Evolutionary conservation across 345 rosid species (phyloP).

Genomic region (Moricandia arvensis): DNA sequence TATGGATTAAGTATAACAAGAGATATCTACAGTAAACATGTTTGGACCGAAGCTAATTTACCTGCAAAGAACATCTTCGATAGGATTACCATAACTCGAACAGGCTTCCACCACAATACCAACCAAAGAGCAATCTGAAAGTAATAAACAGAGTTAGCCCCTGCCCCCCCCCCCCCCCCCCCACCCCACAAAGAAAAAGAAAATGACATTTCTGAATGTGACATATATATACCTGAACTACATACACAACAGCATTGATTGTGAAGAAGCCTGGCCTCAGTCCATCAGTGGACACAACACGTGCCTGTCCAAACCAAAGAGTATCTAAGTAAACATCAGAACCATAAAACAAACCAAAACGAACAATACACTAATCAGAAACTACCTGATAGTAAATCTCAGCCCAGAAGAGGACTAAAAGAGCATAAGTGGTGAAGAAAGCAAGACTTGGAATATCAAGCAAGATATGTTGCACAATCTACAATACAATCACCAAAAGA

Average conservation of each 20-base stretch:
- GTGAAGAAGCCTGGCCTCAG: constrained; percentile 78
- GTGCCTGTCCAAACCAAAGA: constrained; percentile 57
- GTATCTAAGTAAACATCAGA: not conserved
- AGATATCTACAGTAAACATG: not conserved
- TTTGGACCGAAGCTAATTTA: constrained; percentile 24
- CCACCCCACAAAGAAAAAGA: no score
- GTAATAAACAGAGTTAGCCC: not conserved
- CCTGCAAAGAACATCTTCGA: constrained; percentile 92
- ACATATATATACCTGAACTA: constrained; percentile 81
- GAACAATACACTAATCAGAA: not conserved
- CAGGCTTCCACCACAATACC: constrained; percentile 76
- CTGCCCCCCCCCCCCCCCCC: no score
- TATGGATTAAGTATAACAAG: not conserved
- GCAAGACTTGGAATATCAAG: constrained; percentile 92
- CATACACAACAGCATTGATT: constrained; percentile 69
- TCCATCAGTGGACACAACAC: constrained; percentile 80
- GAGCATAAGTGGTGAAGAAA: constrained; percentile 88
- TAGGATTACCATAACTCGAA: constrained; percentile 50
- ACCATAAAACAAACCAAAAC: not conserved
- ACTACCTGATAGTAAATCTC: constrained; percentile 94
- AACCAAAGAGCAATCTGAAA: constrained; percentile 79
- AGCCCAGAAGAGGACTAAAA: constrained; percentile 92
- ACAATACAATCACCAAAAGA: constrained; percentile 3
- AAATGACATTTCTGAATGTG: no score
- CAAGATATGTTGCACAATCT: constrained; percentile 74